Conservation (phyloP, 768 basidiomycete species). For the Leccinum rimulosum region DNA sequence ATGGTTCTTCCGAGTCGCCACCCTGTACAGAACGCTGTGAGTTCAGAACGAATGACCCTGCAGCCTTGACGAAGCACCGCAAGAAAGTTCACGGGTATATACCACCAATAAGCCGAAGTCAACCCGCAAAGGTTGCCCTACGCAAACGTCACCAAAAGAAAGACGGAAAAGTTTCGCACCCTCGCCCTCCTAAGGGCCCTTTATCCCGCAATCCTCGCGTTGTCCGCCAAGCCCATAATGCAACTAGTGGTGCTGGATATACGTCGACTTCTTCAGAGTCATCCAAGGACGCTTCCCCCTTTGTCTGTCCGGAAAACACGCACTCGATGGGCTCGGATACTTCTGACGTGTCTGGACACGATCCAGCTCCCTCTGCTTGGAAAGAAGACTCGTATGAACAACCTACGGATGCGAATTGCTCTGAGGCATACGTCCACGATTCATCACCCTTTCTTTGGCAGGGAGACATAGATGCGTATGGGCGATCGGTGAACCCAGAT, state of each 20-base stretch:
- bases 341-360: not conserved
- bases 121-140: not conserved
- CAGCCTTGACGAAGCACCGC: constrained; percentile 25
- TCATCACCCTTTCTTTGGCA: constrained; percentile 1
- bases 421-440: not conserved
- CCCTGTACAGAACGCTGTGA: constrained; percentile 5
- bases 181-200: not conserved
- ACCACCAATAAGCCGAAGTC: constrained; percentile 8
- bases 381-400: not conserved
- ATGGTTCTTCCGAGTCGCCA: not conserved
- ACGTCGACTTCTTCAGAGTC: not conserved
- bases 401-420: not conserved
- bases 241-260: not conserved
- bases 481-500: not conserved
- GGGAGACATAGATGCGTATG: not conserved
- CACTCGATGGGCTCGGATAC: not conserved
- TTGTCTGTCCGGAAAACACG: not conserved
- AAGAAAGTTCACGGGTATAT: constrained; percentile 21
- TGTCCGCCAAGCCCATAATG: not conserved
- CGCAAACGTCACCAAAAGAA: not conserved
- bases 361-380: not conserved
- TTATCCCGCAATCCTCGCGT: not conserved
- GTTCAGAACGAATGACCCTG: constrained; percentile 26
- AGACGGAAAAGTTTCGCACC: not conserved
- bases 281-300: not conserved